phyloP scores from a whole-genome alignment of 106 monocot genomes.

The Dendrobium catenatum region DNA sequence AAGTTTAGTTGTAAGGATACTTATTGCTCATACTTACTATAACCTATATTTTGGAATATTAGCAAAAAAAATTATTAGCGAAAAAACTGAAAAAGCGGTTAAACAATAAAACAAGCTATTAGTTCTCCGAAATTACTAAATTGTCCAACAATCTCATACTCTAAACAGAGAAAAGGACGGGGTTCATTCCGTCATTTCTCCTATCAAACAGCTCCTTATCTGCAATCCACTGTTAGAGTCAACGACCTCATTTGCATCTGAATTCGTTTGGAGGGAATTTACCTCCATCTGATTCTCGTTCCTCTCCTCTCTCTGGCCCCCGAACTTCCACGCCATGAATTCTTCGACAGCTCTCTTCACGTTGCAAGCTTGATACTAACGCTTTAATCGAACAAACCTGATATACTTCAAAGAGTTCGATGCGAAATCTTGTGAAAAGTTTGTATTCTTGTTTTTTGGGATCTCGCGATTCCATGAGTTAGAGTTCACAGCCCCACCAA shows the following conservation, averaged over 20 bases:
- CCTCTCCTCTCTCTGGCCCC: background rate
- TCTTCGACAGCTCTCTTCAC: background rate
- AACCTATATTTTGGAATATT: too few species aligned
- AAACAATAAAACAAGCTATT: too few species aligned
- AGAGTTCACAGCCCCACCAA: background rate
- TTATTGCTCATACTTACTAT: too few species aligned
- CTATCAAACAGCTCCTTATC: background rate
- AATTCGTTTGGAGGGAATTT: slow-evolving; percentile 12
- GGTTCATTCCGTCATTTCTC: too few species aligned
- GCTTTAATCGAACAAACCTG: background rate
- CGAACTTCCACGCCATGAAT: background rate
- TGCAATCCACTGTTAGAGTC: slow-evolving; percentile 9
- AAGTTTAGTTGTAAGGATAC: too few species aligned
- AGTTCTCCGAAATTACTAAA: too few species aligned
- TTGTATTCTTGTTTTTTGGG: background rate
- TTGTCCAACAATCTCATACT: too few species aligned
- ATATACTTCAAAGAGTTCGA: background rate
- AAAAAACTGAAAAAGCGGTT: too few species aligned
- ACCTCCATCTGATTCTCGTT: slow-evolving; percentile 2
- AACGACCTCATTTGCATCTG: slow-evolving; percentile 10
- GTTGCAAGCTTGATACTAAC: background rate
- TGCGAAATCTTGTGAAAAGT: background rate
- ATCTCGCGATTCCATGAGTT: background rate
- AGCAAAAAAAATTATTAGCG: too few species aligned
- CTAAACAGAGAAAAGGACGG: too few species aligned